phyloP scores from a whole-genome alignment of 169 alveolate species.

The Prorocentrum cordatum region DNA sequence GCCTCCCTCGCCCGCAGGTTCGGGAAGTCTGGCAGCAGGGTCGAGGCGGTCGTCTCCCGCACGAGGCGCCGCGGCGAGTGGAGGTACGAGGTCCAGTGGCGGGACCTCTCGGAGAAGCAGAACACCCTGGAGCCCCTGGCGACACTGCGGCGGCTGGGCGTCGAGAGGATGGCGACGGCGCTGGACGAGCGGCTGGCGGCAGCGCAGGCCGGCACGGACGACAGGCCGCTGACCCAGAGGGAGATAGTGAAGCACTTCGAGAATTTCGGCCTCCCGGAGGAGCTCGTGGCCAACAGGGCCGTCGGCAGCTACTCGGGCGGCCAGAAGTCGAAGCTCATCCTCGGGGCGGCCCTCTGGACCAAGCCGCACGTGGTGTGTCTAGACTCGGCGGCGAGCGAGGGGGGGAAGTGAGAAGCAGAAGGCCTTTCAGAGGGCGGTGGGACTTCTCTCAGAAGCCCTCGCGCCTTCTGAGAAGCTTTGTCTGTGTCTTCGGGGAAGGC shows the following conservation, averaged over 20 bases:
- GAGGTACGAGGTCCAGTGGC: conserved; percentile 5
- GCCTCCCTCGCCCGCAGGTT: not conserved
- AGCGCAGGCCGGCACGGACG: not conserved
- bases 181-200: conserved; percentile 23
- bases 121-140: conserved; percentile 10
- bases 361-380: conserved; percentile 1
- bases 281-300: not conserved
- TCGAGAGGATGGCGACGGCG: not conserved
- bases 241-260: conserved; percentile 25
- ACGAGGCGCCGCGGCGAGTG: not conserved
- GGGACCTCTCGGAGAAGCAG: not conserved
- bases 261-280: conserved; percentile 14
- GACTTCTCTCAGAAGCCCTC: too few species aligned
- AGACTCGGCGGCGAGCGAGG: conserved; percentile 15
- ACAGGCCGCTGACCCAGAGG: conserved; percentile 8
- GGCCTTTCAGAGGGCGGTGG: conserved; percentile 5
- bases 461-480: too few species aligned
- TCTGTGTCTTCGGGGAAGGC: too few species aligned
- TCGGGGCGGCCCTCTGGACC: conserved; percentile 14
- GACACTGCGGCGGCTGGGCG: not conserved
- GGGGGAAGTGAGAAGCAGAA: conserved; percentile 9
- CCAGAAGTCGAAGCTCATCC: conserved; percentile 1
- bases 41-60: not conserved
- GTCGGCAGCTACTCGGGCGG: not conserved
- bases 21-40: not conserved